Conservation (phyloP, 2,329 filamentous ascomycete species). For the Trichoderma guizhouense region DNA sequence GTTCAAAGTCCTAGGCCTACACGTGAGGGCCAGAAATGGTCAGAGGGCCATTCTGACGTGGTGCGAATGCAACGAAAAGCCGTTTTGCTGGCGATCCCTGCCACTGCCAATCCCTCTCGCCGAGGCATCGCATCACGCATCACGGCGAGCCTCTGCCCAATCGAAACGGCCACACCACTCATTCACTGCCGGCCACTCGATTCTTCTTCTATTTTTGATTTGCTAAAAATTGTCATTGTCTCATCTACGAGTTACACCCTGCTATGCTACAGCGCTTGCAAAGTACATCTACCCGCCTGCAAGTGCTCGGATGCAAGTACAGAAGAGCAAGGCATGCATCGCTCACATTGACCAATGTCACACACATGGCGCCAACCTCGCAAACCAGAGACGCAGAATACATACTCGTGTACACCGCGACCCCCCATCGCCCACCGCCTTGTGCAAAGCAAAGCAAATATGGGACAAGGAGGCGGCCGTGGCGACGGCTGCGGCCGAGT, state of each 20-base stretch:
- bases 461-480: neutral
- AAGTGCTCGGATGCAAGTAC: neutral
- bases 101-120: neutral
- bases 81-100: slow-evolving; percentile 6
- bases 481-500: neutral
- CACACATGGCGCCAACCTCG: neutral
- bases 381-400: neutral
- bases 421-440: slow-evolving; percentile 1
- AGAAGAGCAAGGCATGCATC: neutral
- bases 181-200: neutral
- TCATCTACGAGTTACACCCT: neutral
- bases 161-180: neutral
- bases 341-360: neutral
- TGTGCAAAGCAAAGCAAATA: neutral
- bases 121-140: neutral
- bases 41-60: slow-evolving; percentile 6
- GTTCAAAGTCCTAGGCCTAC: neutral
- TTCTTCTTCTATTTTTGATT: neutral
- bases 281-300: neutral
- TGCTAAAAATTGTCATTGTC: neutral
- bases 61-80: neutral
- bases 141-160: neutral
- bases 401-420: neutral
- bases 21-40: slow-evolving; percentile 1
- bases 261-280: neutral